phyloP scores from a whole-genome alignment of 2,329 filamentous ascomycete genomes.

The Escovopsis sp. region DNA sequence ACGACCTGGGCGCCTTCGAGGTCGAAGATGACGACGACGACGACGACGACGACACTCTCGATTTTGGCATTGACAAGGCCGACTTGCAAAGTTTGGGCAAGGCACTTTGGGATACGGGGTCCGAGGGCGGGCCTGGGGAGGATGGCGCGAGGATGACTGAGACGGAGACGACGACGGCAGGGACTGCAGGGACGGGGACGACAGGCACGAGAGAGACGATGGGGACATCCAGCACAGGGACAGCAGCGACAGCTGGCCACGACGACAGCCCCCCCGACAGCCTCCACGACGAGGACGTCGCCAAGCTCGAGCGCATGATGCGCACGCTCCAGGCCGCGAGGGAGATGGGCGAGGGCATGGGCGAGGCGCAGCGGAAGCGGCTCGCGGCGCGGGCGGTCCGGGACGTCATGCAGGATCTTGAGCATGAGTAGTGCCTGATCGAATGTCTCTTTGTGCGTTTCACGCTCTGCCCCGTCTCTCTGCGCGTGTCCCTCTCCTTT shows the following conservation, averaged over 20 bases:
- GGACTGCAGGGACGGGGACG: no score
- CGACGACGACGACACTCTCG: constrained; percentile 23
- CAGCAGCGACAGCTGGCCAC: constrained; percentile 1
- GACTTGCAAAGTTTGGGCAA: constrained; percentile 37
- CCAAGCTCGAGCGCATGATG: constrained; percentile 49
- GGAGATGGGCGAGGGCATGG: constrained; percentile 43
- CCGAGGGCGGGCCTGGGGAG: constrained; percentile 10
- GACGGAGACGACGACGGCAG: constrained; percentile 5
- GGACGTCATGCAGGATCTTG: constrained; percentile 49
- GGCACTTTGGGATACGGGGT: constrained; percentile 33
- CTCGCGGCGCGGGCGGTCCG: constrained; percentile 46
- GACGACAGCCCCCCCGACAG: constrained; percentile 13
- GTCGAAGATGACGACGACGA: constrained; percentile 11
- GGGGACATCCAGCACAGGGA: no score
- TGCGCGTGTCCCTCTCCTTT: no score
- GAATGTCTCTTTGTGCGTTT: no score
- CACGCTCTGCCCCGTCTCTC: no score
- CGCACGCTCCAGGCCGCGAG: constrained; percentile 44
- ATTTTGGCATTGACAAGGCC: constrained; percentile 34
- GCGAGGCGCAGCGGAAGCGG: constrained; percentile 43
- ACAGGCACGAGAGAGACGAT: no score
- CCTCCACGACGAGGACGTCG: constrained; percentile 34
- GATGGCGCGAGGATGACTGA: constrained; percentile 4
- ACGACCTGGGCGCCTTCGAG: constrained; percentile 19
- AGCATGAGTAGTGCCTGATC: constrained; percentile 4